phyloP scores from a whole-genome alignment of 2,329 filamentous ascomycete species.

The Colletotrichum euphorbiae region DNA sequence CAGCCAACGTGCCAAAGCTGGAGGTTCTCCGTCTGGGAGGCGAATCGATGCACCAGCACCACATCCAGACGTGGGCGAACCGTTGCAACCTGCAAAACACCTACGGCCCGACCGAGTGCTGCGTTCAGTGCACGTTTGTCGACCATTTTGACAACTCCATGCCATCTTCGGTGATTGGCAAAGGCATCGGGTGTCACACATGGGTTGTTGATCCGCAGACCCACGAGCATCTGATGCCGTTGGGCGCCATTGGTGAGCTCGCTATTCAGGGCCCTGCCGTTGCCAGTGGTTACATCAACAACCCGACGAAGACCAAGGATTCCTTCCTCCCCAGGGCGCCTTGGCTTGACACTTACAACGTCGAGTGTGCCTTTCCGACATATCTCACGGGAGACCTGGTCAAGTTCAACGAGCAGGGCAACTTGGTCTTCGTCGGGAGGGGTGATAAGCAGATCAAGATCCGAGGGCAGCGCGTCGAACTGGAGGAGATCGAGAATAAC shows the following conservation, averaged over 20 bases:
- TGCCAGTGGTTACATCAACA: constrained; percentile 31
- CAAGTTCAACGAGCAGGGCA: constrained; percentile 49
- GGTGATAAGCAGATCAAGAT: constrained; percentile 62
- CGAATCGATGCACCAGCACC: constrained; percentile 62
- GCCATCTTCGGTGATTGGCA: constrained; percentile 4
- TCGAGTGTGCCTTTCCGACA: constrained; percentile 33
- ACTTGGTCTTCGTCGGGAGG: constrained; percentile 52
- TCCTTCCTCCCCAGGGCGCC: constrained; percentile 35
- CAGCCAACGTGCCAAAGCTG: constrained; percentile 57
- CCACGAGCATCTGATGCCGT: constrained; percentile 43
- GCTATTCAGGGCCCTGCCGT: constrained; percentile 25
- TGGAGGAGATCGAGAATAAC: constrained; percentile 54
- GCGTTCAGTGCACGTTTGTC: constrained; percentile 14
- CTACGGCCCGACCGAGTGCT: constrained; percentile 14
- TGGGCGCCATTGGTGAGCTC: constrained; percentile 40
- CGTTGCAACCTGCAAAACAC: constrained; percentile 15
- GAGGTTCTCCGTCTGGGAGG: constrained; percentile 61
- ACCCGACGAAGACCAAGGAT: constrained; percentile 40
- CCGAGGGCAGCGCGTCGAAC: constrained; percentile 59
- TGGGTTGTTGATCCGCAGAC: constrained; percentile 9
- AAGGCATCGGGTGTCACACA: constrained; percentile 1
- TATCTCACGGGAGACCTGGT: constrained; percentile 64
- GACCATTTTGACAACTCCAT: background rate
- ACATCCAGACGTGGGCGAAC: constrained; percentile 56
- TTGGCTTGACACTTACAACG: constrained; percentile 4